Base-by-base conservation (phyloP, 805 yeast genomes). In the Tetrapisispora phaffii region DNA sequence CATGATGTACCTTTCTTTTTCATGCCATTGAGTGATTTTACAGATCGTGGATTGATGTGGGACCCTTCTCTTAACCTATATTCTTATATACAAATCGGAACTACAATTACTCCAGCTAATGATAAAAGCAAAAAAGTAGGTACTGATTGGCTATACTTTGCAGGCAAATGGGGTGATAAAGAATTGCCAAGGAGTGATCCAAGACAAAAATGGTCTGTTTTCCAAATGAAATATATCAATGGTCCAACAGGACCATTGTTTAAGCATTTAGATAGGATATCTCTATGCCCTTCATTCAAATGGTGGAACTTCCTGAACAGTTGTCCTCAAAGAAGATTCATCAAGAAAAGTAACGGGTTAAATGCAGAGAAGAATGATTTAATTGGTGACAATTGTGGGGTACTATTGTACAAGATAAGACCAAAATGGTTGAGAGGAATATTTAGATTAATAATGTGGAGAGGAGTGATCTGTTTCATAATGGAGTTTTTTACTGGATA, bases 41-140 rank as follows among this genome's bases (percentile, higher is more conserved):
- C 98, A 1, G 98, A 90, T 62, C 71, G 96, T 37, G 98, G 98
- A 1, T 84, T 94, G 2, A 69, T 90, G 56, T 90, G 98, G 98
- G 94, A 90, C 60, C 97, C 97, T 0, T 68, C 87, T 0, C 67
- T 75, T 58, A 90, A 93, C 59, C 85, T 75, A 56, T 67, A 86
- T 48, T 94, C 87, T 0, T 90, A 90, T 63, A 21, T 34, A 17
- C 83, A 73, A 61, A 85, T 85, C 54, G 93, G 89, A 1, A 57
- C 50, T 1, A 55, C 53, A 5, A 69, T 79, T 4, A 57, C 64
- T n/a, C 72, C 77, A 1, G 50, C 57, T 24, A 57, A 62, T 35
- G 47, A 50, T 1, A 55, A 55, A 41, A 68, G 63, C 39, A 15
- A 50, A 23, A 43, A 47, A 7, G 12, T 62, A 4, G 68, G 68